These are phyloP conservation scores for Amyloporia xantha DNA, from an alignment of 768 basidiomycete species.

Conservation along the genomic window DNA sequence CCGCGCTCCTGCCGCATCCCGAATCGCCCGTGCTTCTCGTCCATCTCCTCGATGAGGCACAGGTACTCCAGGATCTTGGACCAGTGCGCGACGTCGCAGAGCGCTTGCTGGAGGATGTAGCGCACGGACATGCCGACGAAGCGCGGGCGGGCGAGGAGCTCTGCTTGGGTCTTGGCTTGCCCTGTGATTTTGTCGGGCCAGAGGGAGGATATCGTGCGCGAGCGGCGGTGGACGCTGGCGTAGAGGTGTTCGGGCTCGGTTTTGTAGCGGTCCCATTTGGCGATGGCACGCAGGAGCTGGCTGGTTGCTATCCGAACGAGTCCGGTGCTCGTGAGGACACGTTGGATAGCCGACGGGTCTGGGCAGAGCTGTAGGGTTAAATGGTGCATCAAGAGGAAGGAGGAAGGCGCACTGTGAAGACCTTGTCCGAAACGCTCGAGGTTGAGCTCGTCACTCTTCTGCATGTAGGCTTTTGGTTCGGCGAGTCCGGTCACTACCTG, in stretches of 20 bases:
- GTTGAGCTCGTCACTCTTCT: neutral
- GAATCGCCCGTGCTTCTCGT: neutral
- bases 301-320: neutral
- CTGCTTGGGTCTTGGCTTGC: no score
- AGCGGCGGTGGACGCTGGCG: neutral
- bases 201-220: neutral
- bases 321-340: neutral
- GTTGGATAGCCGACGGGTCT: neutral
- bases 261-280: neutral
- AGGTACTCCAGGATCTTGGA: neutral
- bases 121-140: neutral
- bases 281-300: neutral
- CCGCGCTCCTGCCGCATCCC: neutral
- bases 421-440: neutral
- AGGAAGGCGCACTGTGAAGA: neutral
- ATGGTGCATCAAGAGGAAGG: neutral
- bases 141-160: neutral
- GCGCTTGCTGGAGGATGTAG: neutral
- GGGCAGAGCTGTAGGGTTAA: neutral
- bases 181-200: neutral
- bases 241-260: neutral
- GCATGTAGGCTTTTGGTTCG: neutral
- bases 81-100: neutral
- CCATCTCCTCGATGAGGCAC: neutral
- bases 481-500: neutral